Percentiles rank a stretch among this genome's conserved stretches.
Evolutionary conservation across 2,329 filamentous ascomycete genomes (phyloP).

Genomic region (Nothomitra cinnamomea): DNA sequence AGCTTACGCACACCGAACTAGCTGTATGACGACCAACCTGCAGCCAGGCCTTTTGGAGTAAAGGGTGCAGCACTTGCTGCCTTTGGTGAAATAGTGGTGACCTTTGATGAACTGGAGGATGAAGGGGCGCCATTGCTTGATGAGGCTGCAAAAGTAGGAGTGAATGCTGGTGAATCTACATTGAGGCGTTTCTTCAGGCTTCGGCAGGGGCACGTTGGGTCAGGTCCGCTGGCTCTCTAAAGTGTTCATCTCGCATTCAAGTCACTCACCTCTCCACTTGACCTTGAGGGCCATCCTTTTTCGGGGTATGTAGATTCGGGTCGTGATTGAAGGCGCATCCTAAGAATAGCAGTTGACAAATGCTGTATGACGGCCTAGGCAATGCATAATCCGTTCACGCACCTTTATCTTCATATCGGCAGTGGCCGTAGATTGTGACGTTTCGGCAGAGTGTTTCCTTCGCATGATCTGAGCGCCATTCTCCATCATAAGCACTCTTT

Average conservation of each 20-base stretch:
- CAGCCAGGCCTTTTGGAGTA: conserved; percentile 44
- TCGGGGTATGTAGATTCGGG: conserved; percentile 31
- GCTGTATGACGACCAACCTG: conserved; percentile 1
- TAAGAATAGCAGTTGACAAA: conserved; percentile 13
- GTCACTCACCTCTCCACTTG: conserved; percentile 23
- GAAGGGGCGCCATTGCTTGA: conserved; percentile 24
- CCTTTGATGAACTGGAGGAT: conserved; percentile 34
- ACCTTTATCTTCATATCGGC: conserved; percentile 78
- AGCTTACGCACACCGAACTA: conserved; percentile 4
- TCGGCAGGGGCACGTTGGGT: conserved; percentile 9
- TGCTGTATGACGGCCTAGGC: conserved; percentile 8
- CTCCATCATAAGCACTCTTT: neutral
- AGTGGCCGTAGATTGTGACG: conserved; percentile 84
- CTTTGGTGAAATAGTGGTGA: conserved; percentile 70
- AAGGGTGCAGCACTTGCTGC: conserved; percentile 79
- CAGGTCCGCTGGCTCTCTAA: neutral
- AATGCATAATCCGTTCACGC: conserved; percentile 6
- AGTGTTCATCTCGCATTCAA: conserved; percentile 13
- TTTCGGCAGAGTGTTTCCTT: conserved; percentile 88
- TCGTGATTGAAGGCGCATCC: conserved; percentile 81
- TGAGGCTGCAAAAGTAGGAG: conserved; percentile 38
- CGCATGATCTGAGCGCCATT: conserved; percentile 39
- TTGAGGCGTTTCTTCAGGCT: conserved; percentile 64
- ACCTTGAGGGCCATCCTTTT: conserved; percentile 27
- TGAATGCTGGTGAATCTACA: conserved; percentile 93